Conservation (phyloP, 2,329 filamentous ascomycete genomes). For the Diaporthe humulicola region DNA sequence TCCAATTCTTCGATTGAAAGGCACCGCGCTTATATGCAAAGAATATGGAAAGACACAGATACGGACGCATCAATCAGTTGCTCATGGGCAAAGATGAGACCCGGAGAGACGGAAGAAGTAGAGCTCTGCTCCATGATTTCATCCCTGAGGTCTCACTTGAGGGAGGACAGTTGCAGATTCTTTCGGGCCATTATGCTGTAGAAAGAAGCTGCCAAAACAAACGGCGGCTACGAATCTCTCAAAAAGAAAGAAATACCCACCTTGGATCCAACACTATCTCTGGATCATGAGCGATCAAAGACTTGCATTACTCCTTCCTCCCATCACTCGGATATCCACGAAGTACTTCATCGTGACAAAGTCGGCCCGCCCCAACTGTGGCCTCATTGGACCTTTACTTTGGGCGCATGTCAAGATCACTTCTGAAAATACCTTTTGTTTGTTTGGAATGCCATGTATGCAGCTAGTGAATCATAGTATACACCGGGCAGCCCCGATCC, state of each 20-base stretch:
- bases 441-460: too few species aligned
- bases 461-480: background rate
- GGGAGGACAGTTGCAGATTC: background rate
- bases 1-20: background rate
- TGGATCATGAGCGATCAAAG: background rate
- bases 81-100: background rate
- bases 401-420: background rate
- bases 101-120: background rate
- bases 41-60: too few species aligned
- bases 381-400: too few species aligned
- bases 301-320: background rate
- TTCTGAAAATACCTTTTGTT: background rate
- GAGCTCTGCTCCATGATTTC: background rate
- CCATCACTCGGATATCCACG: too few species aligned
- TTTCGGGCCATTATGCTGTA: too few species aligned
- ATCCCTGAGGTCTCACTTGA: background rate
- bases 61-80: too few species aligned
- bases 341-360: background rate
- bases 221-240: background rate
- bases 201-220: background rate
- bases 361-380: background rate
- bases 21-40: background rate
- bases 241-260: too few species aligned
- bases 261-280: too few species aligned
- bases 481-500: background rate